phyloP scores from a whole-genome alignment of 2,329 filamentous ascomycete species.

The Penicillium sp. region DNA sequence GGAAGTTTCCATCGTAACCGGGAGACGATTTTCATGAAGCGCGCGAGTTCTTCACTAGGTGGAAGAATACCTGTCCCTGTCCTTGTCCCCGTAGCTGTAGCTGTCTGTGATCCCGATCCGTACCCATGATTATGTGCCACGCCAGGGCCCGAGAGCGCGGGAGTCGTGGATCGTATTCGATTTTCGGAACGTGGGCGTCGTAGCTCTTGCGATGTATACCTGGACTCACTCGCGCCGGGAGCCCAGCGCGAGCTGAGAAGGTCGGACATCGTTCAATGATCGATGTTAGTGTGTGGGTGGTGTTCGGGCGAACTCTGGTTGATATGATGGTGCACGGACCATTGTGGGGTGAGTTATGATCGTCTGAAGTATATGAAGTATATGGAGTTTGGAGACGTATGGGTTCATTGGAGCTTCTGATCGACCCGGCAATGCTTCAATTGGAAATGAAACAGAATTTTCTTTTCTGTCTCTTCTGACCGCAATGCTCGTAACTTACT shows the following conservation, averaged over 20 bases:
- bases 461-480: too few species aligned
- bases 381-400: background rate
- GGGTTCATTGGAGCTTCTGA: background rate
- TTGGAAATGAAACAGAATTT: too few species aligned
- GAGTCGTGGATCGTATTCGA: background rate
- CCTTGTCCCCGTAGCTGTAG: background rate
- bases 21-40: conserved; percentile 61
- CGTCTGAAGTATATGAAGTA: too few species aligned
- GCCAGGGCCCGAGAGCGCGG: background rate
- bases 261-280: conserved; percentile 6
- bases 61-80: conserved; percentile 6
- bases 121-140: background rate
- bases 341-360: background rate
- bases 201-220: background rate
- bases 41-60: conserved; percentile 50
- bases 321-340: conserved; percentile 6
- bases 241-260: conserved; percentile 29
- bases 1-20: conserved; percentile 65
- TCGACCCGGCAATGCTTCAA: background rate
- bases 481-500: too few species aligned
- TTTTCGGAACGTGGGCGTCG: conserved; percentile 9
- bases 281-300: background rate
- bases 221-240: conserved; percentile 7
- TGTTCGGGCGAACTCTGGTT: background rate
- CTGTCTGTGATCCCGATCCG: background rate